A percentile compares a stretch with the other conserved stretches of the same genome.
phyloP scores from a whole-genome alignment of 2,329 filamentous ascomycete species.

The Cordyceps javanica region DNA sequence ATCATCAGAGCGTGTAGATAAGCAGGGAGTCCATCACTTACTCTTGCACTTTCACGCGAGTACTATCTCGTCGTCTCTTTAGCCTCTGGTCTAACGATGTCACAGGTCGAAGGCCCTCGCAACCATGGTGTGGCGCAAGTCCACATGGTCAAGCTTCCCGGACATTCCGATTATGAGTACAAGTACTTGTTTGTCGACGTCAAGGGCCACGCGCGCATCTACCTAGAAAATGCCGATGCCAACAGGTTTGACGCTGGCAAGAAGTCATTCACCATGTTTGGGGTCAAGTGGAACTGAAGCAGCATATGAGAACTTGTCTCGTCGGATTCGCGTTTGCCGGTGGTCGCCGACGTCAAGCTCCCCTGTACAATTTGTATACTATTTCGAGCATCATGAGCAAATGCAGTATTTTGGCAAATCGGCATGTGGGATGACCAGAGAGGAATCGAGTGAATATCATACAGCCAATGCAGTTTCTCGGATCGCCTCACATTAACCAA shows the following conservation, averaged over 20 bases:
- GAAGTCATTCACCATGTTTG: constrained; percentile 52
- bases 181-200: constrained; percentile 76
- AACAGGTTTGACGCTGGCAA: constrained; percentile 24
- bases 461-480: background rate
- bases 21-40: constrained; percentile 71
- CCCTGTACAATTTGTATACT: constrained; percentile 11
- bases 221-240: constrained; percentile 56
- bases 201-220: constrained; percentile 60
- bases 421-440: background rate
- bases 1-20: constrained; percentile 62
- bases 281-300: constrained; percentile 47
- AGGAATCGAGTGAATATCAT: background rate
- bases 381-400: constrained; percentile 2
- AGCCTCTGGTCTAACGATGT: constrained; percentile 10
- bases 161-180: constrained; percentile 67
- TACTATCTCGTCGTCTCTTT: background rate
- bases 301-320: background rate
- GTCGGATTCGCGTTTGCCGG: background rate
- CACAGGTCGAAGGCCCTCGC: constrained; percentile 67
- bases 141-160: constrained; percentile 66
- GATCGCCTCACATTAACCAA: too few species aligned
- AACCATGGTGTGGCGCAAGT: constrained; percentile 68
- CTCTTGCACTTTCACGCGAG: constrained; percentile 78
- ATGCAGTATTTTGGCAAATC: background rate
- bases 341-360: background rate